A percentile compares a stretch with the other conserved stretches of the same genome.
phyloP scores from a whole-genome alignment of 805 yeast species.

The Torulaspora maleeae region DNA sequence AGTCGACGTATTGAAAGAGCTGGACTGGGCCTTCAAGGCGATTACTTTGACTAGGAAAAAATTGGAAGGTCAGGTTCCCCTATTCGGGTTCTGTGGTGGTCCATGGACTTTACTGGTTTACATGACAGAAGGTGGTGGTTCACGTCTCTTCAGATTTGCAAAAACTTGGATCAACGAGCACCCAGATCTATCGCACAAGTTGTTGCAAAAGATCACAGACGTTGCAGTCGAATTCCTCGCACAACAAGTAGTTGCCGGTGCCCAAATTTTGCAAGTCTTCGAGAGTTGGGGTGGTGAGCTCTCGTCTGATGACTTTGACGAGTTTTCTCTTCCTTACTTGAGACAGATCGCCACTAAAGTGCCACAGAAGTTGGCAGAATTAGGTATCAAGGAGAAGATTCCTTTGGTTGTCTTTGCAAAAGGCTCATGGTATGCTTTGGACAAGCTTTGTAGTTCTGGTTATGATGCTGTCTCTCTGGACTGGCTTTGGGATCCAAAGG shows the following conservation, averaged over 20 bases:
- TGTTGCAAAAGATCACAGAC: slow-evolving; percentile 75
- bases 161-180: slow-evolving; percentile 87
- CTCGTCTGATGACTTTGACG: slow-evolving; percentile 82
- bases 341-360: slow-evolving; percentile 66
- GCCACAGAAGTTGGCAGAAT: slow-evolving; percentile 62
- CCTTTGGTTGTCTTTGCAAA: slow-evolving; percentile 91
- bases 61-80: slow-evolving; percentile 85
- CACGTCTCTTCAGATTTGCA: slow-evolving; percentile 83
- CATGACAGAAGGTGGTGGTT: slow-evolving; percentile 97
- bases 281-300: slow-evolving; percentile 98
- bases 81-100: slow-evolving; percentile 93
- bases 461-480: slow-evolving; percentile 89
- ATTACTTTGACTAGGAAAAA: slow-evolving; percentile 84
- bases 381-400: slow-evolving; percentile 64
- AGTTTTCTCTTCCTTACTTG: slow-evolving; percentile 85
- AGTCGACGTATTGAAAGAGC: slow-evolving; percentile 68
- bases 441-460: slow-evolving; percentile 73
- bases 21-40: slow-evolving; percentile 95
- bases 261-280: slow-evolving; percentile 94
- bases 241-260: slow-evolving; percentile 94
- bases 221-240: slow-evolving; percentile 90
- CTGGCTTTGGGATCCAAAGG: slow-evolving; percentile 82
- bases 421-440: slow-evolving; percentile 96
- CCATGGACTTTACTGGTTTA: slow-evolving; percentile 97
- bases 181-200: slow-evolving; percentile 63